Evolutionary conservation across 176 grass and related monocot genomes (phyloP), one percentile per base, ranked within the genome.

Genomic region (Phoenix dactylifera): DNA sequence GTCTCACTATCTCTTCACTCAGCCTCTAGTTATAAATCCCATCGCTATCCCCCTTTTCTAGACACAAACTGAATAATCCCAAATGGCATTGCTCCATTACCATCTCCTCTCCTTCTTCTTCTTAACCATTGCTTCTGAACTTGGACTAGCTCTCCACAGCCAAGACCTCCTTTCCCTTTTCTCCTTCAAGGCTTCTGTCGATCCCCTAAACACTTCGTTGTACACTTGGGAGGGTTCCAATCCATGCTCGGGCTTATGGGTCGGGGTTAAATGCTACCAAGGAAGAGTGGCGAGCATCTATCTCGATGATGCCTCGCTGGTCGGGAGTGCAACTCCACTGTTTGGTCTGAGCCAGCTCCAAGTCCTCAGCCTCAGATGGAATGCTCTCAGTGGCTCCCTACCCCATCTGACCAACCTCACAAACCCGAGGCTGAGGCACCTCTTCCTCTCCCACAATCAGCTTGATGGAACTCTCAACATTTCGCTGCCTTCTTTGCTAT

Each of bases 191-290:
- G 26, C 77, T 18, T 74, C 50, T 58, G 83, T 75, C 54, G 59
- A 77, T 10, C 53, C 55, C 19, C 39, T 22, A 6, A 49, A 63
- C 55, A 26, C 62, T 2, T 64, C 62, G 0, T 51, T 89, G 73
- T 29, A 20, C 18, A 68, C 52, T 7, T 89, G 85, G 85, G 57
- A 49, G 57, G 85, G 85, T 54, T 14, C 50, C 23, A 35, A 80
- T 68, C 80, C 85, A 49, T 89, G 85, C 73, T 77, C 77, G 17
- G 80, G 80, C 16, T 6, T 65, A 9, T 89, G 85, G 85, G 7
- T 67, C 22, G 85, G 80, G 5, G 49, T 84, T 44, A 60, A 62
- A 26, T 89, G 85, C 73, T 67, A 26, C 67, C 55, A 52, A 59
- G 65, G 80, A 7, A 74, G 80, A 50, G 85, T 89, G 6, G 65